Conservation (phyloP, 257 asterid species). For the Oldenlandia corymbosa region DNA sequence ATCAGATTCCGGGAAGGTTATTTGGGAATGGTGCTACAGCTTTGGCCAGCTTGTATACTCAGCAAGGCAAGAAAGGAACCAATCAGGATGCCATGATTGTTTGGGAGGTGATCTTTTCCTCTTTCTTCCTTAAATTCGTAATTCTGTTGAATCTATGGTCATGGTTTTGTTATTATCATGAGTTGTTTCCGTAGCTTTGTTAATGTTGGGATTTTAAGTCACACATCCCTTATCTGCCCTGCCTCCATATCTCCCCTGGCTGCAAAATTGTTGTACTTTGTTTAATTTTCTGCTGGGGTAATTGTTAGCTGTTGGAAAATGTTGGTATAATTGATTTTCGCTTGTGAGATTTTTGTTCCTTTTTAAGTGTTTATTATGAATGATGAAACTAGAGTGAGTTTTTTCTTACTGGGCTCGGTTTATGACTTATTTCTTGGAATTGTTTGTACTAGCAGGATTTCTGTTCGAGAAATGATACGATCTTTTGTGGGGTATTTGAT, state of each 20-base stretch:
- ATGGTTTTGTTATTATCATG: background rate
- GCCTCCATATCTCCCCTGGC: background rate
- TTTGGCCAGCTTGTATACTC: conserved; percentile 71
- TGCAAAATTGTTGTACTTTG: background rate
- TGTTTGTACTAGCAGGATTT: conserved; percentile 65
- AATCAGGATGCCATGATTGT: conserved; percentile 96
- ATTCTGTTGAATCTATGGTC: background rate
- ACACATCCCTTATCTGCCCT: background rate
- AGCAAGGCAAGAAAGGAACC: conserved; percentile 95
- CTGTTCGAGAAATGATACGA: conserved; percentile 45
- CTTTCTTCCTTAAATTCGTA: background rate
- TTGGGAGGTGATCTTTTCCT: conserved; percentile 77
- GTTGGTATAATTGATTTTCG: background rate
- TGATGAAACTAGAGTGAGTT: conserved; percentile 26
- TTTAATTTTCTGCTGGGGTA: background rate
- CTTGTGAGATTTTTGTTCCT: conserved; percentile 13
- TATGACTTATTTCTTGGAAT: conserved; percentile 55
- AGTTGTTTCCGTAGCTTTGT: background rate
- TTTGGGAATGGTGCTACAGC: conserved; percentile 60
- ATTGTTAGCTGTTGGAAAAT: background rate
- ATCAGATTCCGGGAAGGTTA: conserved; percentile 75
- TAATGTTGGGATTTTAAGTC: background rate
- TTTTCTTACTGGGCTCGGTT: conserved; percentile 44
- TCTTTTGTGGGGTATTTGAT: conserved; percentile 91
- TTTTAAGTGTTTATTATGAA: conserved; percentile 23